Evolutionary conservation across 305 asterid genomes (phyloP).

Genomic region (Fraxinus latifolia): DNA sequence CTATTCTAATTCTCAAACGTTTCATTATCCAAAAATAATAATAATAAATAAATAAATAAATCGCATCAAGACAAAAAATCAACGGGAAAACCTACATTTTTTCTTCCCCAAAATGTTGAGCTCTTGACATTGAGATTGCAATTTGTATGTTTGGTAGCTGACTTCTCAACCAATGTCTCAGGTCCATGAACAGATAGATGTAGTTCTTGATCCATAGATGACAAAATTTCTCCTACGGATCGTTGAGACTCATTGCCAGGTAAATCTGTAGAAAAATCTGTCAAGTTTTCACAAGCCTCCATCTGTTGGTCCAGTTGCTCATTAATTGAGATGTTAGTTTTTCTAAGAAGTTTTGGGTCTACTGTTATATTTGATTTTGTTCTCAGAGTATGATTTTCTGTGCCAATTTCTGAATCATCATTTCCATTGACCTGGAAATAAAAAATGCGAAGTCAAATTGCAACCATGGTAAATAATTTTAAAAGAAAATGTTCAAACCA

Average conservation of each 20-base stretch:
- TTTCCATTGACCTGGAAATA: slow-evolving; percentile 57
- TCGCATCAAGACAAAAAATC: background rate
- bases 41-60: background rate
- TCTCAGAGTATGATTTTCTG: slow-evolving; percentile 34
- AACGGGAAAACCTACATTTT: slow-evolving; percentile 54
- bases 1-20: slow-evolving; percentile 10
- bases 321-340: slow-evolving; percentile 43
- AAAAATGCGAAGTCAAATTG: slow-evolving; percentile 25
- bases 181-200: slow-evolving; percentile 54
- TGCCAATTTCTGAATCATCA: slow-evolving; percentile 66
- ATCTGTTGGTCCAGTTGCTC: slow-evolving; percentile 56
- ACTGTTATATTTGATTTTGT: slow-evolving; percentile 37
- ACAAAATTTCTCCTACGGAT: slow-evolving; percentile 72
- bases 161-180: slow-evolving; percentile 54
- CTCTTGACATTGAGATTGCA: slow-evolving; percentile 58
- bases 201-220: slow-evolving; percentile 69
- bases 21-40: background rate
- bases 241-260: slow-evolving; percentile 63
- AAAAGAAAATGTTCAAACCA: background rate
- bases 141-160: slow-evolving; percentile 42
- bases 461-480: slow-evolving; percentile 11
- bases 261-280: slow-evolving; percentile 45
- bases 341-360: slow-evolving; percentile 44
- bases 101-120: slow-evolving; percentile 83
- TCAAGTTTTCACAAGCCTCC: slow-evolving; percentile 39